Evolutionary conservation across 768 basidiomycete species (phyloP), one percentile per base, ranked within the genome.

Genomic region (Galerina marginata): DNA sequence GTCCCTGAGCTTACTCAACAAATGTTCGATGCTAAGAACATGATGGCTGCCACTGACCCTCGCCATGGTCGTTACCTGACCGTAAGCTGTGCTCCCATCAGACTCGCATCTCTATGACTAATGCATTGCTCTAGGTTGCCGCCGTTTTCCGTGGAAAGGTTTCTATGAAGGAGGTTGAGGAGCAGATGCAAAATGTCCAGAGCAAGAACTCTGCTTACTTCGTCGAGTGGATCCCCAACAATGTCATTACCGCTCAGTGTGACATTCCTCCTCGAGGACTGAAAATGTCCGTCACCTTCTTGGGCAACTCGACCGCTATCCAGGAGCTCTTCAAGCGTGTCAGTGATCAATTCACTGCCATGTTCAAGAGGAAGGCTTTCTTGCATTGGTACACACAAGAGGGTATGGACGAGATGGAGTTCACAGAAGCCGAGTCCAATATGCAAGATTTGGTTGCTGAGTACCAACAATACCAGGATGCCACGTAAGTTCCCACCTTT

Each of bases 1-100:
- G 96, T 99, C 42, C 95, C 97, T 36, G 97, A 99, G 77, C 85
- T 99, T 62, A 98, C 97, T 7, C 92, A 95, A 73, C 97, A 99
- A 72, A 99, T 99, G 96, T 99, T 99, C 76, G 96, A 98, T 69
- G 93, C 95, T 46, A 98, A 97, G 88, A 98, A 98, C 89, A 96
- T 96, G 94, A 96, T 98, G 95, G 95, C 96, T 67, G 97, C 97
- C 23, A 92, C 92, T 23, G 95, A 98, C 81, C 97, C 97, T 43
- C 83, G 95, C 72, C 92, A 97, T 67, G 97, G 97, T 64, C 92
- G 95, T 69, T 99, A 99, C 82, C 90, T 99, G 62, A 99, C 97
- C 42, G 96, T 90, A 68, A 53, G 85, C 23, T 69, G 38, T 42
- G 29, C 15, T 56, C 56, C 6, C 45, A 15, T n/a, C 12, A 5